Conservation (phyloP, 257 asterid species). For the Nicotiana otophora region DNA sequence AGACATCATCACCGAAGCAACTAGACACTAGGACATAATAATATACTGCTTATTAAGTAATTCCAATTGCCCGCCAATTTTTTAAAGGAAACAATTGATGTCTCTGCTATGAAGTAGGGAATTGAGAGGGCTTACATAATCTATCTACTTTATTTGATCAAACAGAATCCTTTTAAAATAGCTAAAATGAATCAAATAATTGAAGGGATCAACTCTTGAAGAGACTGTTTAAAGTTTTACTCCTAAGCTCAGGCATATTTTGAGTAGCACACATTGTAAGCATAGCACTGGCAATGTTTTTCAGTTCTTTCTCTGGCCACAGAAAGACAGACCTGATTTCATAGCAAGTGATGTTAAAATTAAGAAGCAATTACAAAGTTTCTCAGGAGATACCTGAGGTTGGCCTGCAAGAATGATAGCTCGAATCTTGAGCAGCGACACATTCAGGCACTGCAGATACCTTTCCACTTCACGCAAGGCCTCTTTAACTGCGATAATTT, state of each 20-base stretch:
- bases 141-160: background rate
- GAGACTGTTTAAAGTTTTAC: background rate
- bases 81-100: background rate
- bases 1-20: background rate
- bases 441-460: slow-evolving; percentile 72
- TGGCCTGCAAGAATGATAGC: slow-evolving; percentile 82
- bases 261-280: background rate
- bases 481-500: slow-evolving; percentile 82
- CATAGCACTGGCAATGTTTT: background rate
- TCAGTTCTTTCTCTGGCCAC: background rate
- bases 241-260: background rate
- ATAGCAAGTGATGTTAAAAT: background rate
- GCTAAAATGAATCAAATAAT: background rate
- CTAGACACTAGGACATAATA: background rate
- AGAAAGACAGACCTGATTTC: background rate
- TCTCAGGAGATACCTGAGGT: slow-evolving; percentile 58
- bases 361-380: background rate
- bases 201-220: background rate
- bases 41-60: background rate
- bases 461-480: slow-evolving; percentile 91
- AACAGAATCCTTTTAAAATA: background rate
- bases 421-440: slow-evolving; percentile 75
- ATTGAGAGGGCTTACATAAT: background rate
- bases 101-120: background rate
- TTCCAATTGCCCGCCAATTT: background rate